A percentile compares a stretch with the other conserved stretches of the same genome.
Conservation (phyloP, 805 yeast species). For the Saccharomycopsis malanga region DNA sequence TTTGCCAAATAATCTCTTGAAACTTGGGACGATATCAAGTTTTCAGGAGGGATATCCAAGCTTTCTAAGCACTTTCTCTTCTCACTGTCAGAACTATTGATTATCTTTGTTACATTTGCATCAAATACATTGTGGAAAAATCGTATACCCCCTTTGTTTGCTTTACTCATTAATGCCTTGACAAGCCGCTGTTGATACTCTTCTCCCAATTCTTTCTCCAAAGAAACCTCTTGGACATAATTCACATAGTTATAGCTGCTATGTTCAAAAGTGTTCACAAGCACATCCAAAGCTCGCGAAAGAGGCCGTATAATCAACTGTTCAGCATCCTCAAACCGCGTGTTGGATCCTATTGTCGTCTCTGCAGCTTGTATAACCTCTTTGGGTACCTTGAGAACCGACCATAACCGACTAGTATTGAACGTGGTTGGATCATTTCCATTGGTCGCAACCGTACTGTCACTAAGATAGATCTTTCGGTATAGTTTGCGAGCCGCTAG, state of each 20-base stretch:
- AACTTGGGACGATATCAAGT: conserved; percentile 1
- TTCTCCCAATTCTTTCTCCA: background rate
- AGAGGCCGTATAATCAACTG: background rate
- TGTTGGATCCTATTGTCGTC: background rate
- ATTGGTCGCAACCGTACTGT: conserved; percentile 1
- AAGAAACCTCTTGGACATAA: background rate
- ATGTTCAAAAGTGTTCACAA: background rate
- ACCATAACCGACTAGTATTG: conserved; percentile 7
- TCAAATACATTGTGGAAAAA: conserved; percentile 1
- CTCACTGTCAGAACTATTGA: background rate
- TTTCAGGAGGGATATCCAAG: conserved; percentile 5
- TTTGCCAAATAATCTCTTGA: conserved; percentile 1
- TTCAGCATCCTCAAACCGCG: background rate
- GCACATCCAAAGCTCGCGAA: background rate
- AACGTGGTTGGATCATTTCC: background rate
- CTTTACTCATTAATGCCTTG: background rate
- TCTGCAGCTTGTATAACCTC: background rate
- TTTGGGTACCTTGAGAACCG: background rate
- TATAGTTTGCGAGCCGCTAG: conserved; percentile 5
- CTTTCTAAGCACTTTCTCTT: background rate
- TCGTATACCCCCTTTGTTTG: background rate
- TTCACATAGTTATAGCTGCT: background rate
- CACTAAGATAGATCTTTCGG: conserved; percentile 7
- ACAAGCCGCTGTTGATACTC: background rate
- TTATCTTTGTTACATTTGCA: background rate